phyloP scores from a whole-genome alignment of 2,329 filamentous ascomycete species.

The Aureobasidium sp. region DNA sequence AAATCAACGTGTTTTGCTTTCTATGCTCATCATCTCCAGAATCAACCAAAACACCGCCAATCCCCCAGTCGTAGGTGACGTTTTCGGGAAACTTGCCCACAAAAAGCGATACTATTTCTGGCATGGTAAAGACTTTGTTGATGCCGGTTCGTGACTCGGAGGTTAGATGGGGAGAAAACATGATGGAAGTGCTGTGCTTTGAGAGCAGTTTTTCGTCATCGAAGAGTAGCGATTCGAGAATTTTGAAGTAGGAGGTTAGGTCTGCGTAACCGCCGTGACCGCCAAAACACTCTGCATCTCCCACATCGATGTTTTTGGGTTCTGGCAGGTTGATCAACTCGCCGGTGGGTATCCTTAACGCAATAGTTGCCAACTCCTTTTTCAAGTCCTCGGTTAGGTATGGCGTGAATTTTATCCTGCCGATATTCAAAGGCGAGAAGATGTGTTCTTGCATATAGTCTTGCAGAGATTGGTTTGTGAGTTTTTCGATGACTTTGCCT shows the following conservation, averaged over 20 bases:
- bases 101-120: slow-evolving; percentile 25
- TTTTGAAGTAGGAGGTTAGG: slow-evolving; percentile 36
- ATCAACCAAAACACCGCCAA: slow-evolving; percentile 36
- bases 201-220: slow-evolving; percentile 43
- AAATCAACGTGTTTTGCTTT: slow-evolving; percentile 34
- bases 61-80: slow-evolving; percentile 29
- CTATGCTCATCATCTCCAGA: slow-evolving; percentile 32
- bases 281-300: slow-evolving; percentile 26
- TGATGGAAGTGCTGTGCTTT: slow-evolving; percentile 32
- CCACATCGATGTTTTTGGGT: slow-evolving; percentile 19
- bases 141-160: slow-evolving; percentile 20
- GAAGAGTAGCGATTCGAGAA: slow-evolving; percentile 40
- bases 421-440: slow-evolving; percentile 37
- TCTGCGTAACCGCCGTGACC: slow-evolving; percentile 26
- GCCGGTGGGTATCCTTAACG: slow-evolving; percentile 17
- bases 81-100: slow-evolving; percentile 27
- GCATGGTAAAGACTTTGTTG: slow-evolving; percentile 23
- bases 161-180: slow-evolving; percentile 43
- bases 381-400: slow-evolving; percentile 14
- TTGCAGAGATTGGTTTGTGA: slow-evolving; percentile 37
- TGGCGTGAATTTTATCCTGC: slow-evolving; percentile 26
- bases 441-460: slow-evolving; percentile 39
- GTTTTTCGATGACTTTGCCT: slow-evolving; percentile 42
- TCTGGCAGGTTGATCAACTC: slow-evolving; percentile 16
- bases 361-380: slow-evolving; percentile 19